A percentile compares a stretch with the other conserved stretches of the same genome.
phyloP scores from a whole-genome alignment of 2,329 filamentous ascomycete species.

The Fusarium pseudocircinatum region DNA sequence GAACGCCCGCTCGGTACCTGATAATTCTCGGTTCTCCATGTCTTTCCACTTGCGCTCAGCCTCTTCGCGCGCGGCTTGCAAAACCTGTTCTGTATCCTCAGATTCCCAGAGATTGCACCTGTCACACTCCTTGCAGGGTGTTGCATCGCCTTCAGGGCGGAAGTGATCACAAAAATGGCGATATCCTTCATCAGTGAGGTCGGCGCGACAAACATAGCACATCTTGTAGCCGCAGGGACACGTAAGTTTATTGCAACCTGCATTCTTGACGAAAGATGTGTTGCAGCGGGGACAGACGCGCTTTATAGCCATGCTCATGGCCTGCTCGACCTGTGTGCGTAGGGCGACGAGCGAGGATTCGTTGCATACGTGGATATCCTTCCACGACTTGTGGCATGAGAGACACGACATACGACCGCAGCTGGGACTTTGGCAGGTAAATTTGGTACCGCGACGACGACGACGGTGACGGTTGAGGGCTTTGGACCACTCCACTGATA shows the following conservation, averaged over 20 bases:
- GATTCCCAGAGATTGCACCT: conserved; percentile 83
- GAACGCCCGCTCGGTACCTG: conserved; percentile 64
- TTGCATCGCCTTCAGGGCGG: conserved; percentile 77
- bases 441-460: conserved; percentile 77
- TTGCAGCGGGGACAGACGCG: conserved; percentile 93
- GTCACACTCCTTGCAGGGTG: conserved; percentile 79
- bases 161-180: conserved; percentile 97
- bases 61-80: conserved; percentile 73
- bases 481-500: conserved; percentile 60
- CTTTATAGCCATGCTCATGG: conserved; percentile 93
- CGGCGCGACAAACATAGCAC: conserved; percentile 94
- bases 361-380: conserved; percentile 89
- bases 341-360: conserved; percentile 84
- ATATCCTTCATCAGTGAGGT: conserved; percentile 80
- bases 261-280: conserved; percentile 90
- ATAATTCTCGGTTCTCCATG: conserved; percentile 68
- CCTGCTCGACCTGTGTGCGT: conserved; percentile 89
- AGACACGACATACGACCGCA: conserved; percentile 82
- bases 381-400: conserved; percentile 83
- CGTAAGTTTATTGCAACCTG: conserved; percentile 96
- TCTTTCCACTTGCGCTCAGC: conserved; percentile 78
- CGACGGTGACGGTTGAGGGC: conserved; percentile 75
- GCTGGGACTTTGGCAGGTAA: conserved; percentile 75
- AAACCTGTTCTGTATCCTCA: conserved; percentile 75
- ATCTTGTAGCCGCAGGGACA: conserved; percentile 97